phyloP scores from a whole-genome alignment of 2,329 filamentous ascomycete species.

The Sporothrix sp. region DNA sequence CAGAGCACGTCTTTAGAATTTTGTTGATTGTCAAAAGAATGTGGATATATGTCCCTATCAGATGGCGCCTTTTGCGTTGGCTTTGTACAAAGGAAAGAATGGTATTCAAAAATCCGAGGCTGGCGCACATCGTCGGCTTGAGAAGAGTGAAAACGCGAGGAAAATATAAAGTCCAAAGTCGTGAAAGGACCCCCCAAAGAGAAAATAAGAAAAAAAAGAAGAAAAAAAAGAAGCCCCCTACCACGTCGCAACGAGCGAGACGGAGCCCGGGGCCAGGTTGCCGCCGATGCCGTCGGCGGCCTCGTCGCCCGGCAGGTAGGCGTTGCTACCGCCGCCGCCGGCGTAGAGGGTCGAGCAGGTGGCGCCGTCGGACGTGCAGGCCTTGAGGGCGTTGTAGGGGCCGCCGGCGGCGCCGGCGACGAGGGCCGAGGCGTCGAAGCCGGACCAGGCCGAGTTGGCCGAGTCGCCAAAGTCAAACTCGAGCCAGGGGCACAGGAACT shows the following conservation, averaged over 20 bases:
- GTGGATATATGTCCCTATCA: slow-evolving; percentile 15
- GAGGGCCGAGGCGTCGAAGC: slow-evolving; percentile 41
- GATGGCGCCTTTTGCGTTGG: not conserved
- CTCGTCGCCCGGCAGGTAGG: slow-evolving; percentile 28
- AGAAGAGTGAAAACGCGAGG: not conserved
- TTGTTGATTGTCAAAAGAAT: slow-evolving; percentile 3
- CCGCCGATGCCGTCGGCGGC: slow-evolving; percentile 27
- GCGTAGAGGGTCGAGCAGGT: slow-evolving; percentile 26
- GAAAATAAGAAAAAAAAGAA: not conserved
- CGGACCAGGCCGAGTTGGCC: slow-evolving; percentile 39
- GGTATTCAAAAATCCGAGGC: not conserved
- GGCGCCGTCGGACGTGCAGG: slow-evolving; percentile 29
- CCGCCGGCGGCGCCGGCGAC: slow-evolving; percentile 31
- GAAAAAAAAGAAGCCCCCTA: slow-evolving; percentile 3
- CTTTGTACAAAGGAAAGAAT: not conserved
- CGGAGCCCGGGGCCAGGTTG: slow-evolving; percentile 23
- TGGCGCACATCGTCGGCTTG: slow-evolving; percentile 9
- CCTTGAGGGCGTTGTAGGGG: slow-evolving; percentile 27
- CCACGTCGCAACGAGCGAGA: slow-evolving; percentile 17
- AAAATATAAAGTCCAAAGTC: not conserved
- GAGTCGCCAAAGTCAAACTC: slow-evolving; percentile 40
- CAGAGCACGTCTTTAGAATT: not conserved
- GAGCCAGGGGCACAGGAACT: slow-evolving; percentile 37
- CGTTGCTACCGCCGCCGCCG: slow-evolving; percentile 25
- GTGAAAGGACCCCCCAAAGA: no score